These are phyloP conservation scores for Podaxis sp. DNA, from an alignment of 768 basidiomycete species.

Conservation along the genomic window DNA sequence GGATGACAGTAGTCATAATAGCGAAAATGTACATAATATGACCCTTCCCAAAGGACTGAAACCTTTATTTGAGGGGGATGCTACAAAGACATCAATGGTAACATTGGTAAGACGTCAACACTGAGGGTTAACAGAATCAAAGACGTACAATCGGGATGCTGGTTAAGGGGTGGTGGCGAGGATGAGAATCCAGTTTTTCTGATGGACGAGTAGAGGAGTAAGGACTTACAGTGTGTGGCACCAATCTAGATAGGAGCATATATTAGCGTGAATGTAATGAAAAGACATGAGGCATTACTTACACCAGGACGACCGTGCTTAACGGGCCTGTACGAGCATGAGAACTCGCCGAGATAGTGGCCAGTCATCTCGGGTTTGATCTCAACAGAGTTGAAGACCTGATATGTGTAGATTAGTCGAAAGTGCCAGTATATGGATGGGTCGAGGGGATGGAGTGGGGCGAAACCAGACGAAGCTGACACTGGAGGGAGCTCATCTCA, in stretches of 20 bases:
- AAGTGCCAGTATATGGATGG: background rate
- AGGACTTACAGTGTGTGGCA: constrained; percentile 79
- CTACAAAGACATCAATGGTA: constrained; percentile 27
- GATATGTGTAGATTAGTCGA: background rate
- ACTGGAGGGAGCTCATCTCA: background rate
- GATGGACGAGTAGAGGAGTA: background rate
- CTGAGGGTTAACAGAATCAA: background rate
- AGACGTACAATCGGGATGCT: constrained; percentile 73
- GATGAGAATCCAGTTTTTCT: constrained; percentile 11
- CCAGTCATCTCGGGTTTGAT: constrained; percentile 99
- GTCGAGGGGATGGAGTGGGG: background rate
- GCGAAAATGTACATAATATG: constrained; percentile 6
- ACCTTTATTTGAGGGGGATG: constrained; percentile 92
- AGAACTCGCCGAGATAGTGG: constrained; percentile 98
- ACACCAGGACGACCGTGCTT: constrained; percentile 99
- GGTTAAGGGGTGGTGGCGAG: constrained; percentile 12
- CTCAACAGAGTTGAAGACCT: constrained; percentile 95
- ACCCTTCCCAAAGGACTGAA: background rate
- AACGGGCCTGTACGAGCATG: constrained; percentile 96
- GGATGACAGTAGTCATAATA: background rate
- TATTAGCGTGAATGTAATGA: background rate
- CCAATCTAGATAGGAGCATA: constrained; percentile 55
- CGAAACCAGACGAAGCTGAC: background rate
- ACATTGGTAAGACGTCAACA: constrained; percentile 17
- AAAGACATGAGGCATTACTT: constrained; percentile 31